Conservation (phyloP, 257 asterid species). For the Nicotiana tomentosiformis region DNA sequence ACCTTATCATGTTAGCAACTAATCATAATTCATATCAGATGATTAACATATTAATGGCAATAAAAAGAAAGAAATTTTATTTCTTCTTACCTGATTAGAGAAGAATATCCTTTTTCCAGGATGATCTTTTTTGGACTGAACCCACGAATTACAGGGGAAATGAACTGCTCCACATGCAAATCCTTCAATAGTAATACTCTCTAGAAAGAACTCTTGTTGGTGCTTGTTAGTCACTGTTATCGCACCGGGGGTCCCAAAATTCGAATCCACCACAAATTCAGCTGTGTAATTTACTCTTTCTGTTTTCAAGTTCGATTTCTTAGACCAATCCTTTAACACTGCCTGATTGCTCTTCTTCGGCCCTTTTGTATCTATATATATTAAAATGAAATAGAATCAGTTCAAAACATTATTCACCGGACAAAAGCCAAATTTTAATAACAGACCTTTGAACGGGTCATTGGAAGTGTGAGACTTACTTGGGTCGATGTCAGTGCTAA, state of each 20-base stretch:
- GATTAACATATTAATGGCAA: not conserved
- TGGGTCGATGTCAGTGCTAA: slow-evolving; percentile 76
- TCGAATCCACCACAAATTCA: slow-evolving; percentile 65
- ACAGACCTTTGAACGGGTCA: not conserved
- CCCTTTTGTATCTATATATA: slow-evolving; percentile 49
- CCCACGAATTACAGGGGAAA: slow-evolving; percentile 92
- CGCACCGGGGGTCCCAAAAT: slow-evolving; percentile 86
- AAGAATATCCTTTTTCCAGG: slow-evolving; percentile 77
- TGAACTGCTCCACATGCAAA: slow-evolving; percentile 83
- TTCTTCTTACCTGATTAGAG: slow-evolving; percentile 61
- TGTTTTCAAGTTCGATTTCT: slow-evolving; percentile 65
- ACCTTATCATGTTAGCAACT: not conserved
- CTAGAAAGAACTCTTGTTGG: slow-evolving; percentile 82
- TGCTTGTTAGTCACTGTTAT: slow-evolving; percentile 69
- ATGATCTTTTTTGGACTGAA: slow-evolving; percentile 66
- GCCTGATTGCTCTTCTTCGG: slow-evolving; percentile 68
- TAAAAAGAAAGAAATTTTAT: no score
- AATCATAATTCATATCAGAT: not conserved
- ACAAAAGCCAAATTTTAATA: not conserved
- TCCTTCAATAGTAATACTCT: slow-evolving; percentile 81
- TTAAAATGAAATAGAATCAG: not conserved
- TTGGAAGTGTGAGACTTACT: slow-evolving; percentile 28
- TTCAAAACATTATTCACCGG: not conserved
- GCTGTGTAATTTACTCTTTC: slow-evolving; percentile 82
- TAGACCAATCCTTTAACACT: slow-evolving; percentile 80